Base-by-base conservation (phyloP, 768 basidiomycete genomes). In the Dioszegia crocea region DNA sequence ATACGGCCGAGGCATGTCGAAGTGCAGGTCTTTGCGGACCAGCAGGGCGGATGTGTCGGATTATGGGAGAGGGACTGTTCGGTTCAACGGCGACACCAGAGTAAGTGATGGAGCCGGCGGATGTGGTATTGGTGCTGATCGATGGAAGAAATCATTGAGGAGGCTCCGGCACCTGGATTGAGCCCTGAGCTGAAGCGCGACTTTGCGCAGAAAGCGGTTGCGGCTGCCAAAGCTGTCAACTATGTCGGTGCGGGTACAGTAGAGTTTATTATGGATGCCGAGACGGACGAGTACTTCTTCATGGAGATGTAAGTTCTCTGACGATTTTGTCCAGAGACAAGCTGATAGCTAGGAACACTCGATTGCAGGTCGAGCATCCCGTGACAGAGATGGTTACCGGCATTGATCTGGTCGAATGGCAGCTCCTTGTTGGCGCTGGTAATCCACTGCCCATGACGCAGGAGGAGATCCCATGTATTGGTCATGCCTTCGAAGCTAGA, bases 41-140 rank as follows among this genome's bases (percentile, higher is more conserved):
- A 78, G 9, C 76, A 80, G 27, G 91, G 90, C n/a, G 83, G 82
- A 45, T 86, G 84, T 2, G 87, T 94, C n/a, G 90, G 89, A 70
- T 81, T 94, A n/a, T 96, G 91, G 89, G 93, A 96, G 76, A 82
- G 91, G 48, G 91, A 93, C 71, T 93, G 89, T 70, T 91, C 89
- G 0, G 91, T 93, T 6, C 91, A 93, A 77, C 79, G 90, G 67
- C 80, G 91, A 53, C 94, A 94, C 68, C 92, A 97, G 80, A 97
- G 96, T 74, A 33, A 31, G n/a, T n/a, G n/a, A n/a, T n/a, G n/a
- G n/a, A n/a, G n/a, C n/a, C n/a, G n/a, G n/a, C n/a, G n/a, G 86
- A 19, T 85, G 39, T 16, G 36, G 31, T 11, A 26, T 39, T 39
- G 40, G 40, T 2, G 19, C 19, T 23, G 26, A 17, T 17, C 43